Percentiles rank a stretch among this genome's conserved stretches.
Evolutionary conservation across 2,329 filamentous ascomycete species (phyloP).

Genomic region (Colletotrichum noveboracense): DNA sequence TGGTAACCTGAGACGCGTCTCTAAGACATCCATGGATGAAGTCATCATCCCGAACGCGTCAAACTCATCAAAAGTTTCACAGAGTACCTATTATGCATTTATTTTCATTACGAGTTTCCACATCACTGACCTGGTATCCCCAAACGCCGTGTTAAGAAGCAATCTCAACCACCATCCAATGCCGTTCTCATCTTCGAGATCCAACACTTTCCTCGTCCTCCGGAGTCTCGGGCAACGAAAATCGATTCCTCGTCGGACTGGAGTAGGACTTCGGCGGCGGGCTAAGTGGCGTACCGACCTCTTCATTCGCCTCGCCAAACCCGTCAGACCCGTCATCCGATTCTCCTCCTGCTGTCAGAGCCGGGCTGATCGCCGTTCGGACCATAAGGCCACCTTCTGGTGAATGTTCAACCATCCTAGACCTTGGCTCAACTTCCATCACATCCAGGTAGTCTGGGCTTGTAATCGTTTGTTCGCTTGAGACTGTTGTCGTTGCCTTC

Average conservation of each 20-base stretch:
- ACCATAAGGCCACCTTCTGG: not conserved
- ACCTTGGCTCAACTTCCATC: not conserved
- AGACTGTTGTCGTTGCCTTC: not conserved
- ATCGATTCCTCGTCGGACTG: not conserved
- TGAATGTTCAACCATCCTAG: not conserved
- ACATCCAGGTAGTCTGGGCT: not conserved
- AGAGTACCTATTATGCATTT: not conserved
- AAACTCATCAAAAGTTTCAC: not conserved
- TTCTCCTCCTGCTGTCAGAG: not conserved
- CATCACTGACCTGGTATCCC: not conserved
- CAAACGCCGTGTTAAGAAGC: not conserved
- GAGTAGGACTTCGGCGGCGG: conserved; percentile 4
- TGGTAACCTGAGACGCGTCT: not conserved
- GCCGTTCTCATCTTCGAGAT: not conserved
- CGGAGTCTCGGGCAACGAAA: not conserved
- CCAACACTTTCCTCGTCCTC: not conserved
- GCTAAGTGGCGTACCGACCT: conserved; percentile 11
- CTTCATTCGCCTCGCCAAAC: not conserved
- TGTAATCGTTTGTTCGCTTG: not conserved
- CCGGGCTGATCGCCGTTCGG: not conserved
- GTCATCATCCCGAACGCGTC: not conserved
- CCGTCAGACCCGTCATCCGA: conserved; percentile 5
- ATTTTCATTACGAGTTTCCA: not conserved
- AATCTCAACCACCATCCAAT: not conserved
- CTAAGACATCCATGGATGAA: not conserved